These are phyloP conservation scores for Daldinia concentrica DNA, from an alignment of 495 filamentous ascomycete species.

Conservation along the genomic window DNA sequence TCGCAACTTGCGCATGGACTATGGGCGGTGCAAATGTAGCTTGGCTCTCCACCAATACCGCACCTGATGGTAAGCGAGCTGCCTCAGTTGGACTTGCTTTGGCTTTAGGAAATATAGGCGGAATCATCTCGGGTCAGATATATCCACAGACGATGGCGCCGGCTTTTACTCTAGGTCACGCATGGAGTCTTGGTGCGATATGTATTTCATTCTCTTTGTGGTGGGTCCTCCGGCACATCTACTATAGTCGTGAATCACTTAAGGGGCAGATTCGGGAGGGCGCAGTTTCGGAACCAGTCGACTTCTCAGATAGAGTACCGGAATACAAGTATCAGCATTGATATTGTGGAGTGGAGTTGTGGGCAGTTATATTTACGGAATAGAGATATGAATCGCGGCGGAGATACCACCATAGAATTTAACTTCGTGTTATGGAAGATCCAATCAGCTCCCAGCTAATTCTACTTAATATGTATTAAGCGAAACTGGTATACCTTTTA, in stretches of 20 bases:
- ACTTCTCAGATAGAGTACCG: slow-evolving; percentile 39
- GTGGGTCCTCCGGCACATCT: slow-evolving; percentile 43
- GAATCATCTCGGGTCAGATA: slow-evolving; percentile 51
- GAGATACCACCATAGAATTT: slow-evolving; percentile 27
- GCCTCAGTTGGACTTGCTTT: slow-evolving; percentile 54
- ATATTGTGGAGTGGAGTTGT: background rate
- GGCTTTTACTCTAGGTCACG: slow-evolving; percentile 45
- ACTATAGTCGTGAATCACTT: slow-evolving; percentile 35
- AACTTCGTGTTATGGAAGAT: no score
- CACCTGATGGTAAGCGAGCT: slow-evolving; percentile 56
- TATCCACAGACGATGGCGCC: slow-evolving; percentile 45
- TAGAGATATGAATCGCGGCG: slow-evolving; percentile 9
- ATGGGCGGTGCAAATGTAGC: slow-evolving; percentile 64
- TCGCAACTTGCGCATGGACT: slow-evolving; percentile 59
- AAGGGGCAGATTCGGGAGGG: slow-evolving; percentile 33
- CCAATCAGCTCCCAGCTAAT: no score
- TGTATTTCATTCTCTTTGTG: slow-evolving; percentile 40
- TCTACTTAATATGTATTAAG: no score
- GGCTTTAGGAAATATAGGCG: slow-evolving; percentile 52
- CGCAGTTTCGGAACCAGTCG: background rate
- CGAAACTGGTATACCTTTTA: no score
- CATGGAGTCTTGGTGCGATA: slow-evolving; percentile 45
- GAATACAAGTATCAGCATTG: slow-evolving; percentile 46
- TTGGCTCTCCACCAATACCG: slow-evolving; percentile 62
- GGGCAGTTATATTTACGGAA: no score